phyloP scores from a whole-genome alignment of 805 yeast species.

The Wickerhamiella musiphila region DNA sequence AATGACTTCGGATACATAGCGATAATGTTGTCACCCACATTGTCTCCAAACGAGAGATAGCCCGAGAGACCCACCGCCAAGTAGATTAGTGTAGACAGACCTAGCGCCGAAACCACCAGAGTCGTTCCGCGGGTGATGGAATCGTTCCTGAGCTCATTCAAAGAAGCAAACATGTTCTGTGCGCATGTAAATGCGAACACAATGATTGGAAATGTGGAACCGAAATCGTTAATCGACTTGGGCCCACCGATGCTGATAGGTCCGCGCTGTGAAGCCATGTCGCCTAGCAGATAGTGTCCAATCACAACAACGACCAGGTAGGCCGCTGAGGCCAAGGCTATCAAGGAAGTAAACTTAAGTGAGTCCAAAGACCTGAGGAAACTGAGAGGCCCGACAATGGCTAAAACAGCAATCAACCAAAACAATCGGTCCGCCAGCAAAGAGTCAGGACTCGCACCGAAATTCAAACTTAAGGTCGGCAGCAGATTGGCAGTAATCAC shows the following conservation, averaged over 20 bases:
- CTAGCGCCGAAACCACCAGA: slow-evolving; percentile 37
- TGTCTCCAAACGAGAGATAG: slow-evolving; percentile 71
- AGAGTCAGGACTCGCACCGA: slow-evolving; percentile 19
- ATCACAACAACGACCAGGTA: slow-evolving; percentile 61
- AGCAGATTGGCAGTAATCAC: slow-evolving; percentile 60
- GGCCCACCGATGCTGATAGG: slow-evolving; percentile 33
- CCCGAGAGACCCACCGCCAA: slow-evolving; percentile 64
- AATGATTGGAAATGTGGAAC: slow-evolving; percentile 73
- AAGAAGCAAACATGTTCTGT: slow-evolving; percentile 80
- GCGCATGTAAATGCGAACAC: slow-evolving; percentile 94
- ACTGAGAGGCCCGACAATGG: slow-evolving; percentile 43
- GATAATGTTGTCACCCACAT: slow-evolving; percentile 63
- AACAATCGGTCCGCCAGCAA: slow-evolving; percentile 29
- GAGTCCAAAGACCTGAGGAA: slow-evolving; percentile 64
- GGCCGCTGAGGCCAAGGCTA: slow-evolving; percentile 66
- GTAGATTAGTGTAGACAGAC: slow-evolving; percentile 44
- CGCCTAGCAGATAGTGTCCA: slow-evolving; percentile 45
- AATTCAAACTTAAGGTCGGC: slow-evolving; percentile 31
- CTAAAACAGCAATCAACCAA: slow-evolving; percentile 14
- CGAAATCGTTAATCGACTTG: slow-evolving; percentile 24
- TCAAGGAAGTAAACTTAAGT: slow-evolving; percentile 65
- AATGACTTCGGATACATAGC: slow-evolving; percentile 50
- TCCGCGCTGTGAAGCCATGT: slow-evolving; percentile 35
- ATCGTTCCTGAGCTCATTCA: slow-evolving; percentile 57
- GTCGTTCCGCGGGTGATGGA: slow-evolving; percentile 29